Evolutionary conservation across 225 moss, liverwort and hornwort species (phyloP).

Genomic region (Physcomitrium patens): DNA sequence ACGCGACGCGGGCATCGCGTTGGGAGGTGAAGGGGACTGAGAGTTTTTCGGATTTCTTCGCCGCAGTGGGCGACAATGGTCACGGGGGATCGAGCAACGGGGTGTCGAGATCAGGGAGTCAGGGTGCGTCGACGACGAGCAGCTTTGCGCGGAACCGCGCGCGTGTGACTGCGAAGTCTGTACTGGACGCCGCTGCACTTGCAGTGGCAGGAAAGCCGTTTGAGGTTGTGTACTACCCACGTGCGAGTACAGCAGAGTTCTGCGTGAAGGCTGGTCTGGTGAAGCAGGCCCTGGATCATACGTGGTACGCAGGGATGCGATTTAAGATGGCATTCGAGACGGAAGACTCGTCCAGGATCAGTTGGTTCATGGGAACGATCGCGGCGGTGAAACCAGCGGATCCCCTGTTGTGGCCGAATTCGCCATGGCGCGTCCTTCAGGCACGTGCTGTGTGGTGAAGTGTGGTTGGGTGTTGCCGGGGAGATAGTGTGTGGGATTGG

Average conservation of each 20-base stretch:
- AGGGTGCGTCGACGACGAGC: slow-evolving; percentile 66
- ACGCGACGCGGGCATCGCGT: slow-evolving; percentile 77
- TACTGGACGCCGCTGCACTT: slow-evolving; percentile 84
- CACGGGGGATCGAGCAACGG: slow-evolving; percentile 57
- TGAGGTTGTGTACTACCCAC: slow-evolving; percentile 96
- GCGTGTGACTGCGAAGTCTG: slow-evolving; percentile 94
- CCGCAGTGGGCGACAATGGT: slow-evolving; percentile 60
- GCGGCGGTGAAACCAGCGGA: slow-evolving; percentile 87
- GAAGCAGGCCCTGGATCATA: slow-evolving; percentile 80
- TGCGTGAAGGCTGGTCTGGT: slow-evolving; percentile 92
- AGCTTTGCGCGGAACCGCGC: slow-evolving; percentile 98
- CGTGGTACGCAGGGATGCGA: slow-evolving; percentile 93
- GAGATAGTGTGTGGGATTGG: too few species aligned
- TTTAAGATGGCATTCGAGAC: slow-evolving; percentile 99
- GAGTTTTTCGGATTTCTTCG: slow-evolving; percentile 80
- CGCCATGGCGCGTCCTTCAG: slow-evolving; percentile 99
- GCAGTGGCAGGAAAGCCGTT: slow-evolving; percentile 88
- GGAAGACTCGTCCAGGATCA: slow-evolving; percentile 95
- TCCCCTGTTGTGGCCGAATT: slow-evolving; percentile 91
- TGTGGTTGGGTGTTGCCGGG: too few species aligned
- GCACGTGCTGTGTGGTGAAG: slow-evolving; percentile 27
- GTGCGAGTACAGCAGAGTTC: slow-evolving; percentile 97
- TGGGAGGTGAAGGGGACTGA: slow-evolving; percentile 97
- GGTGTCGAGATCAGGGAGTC: slow-evolving; percentile 41
- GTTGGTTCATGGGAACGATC: slow-evolving; percentile 99